Evolutionary conservation across 2,329 filamentous ascomycete genomes (phyloP).

Genomic region (Trichoderma sp.): DNA sequence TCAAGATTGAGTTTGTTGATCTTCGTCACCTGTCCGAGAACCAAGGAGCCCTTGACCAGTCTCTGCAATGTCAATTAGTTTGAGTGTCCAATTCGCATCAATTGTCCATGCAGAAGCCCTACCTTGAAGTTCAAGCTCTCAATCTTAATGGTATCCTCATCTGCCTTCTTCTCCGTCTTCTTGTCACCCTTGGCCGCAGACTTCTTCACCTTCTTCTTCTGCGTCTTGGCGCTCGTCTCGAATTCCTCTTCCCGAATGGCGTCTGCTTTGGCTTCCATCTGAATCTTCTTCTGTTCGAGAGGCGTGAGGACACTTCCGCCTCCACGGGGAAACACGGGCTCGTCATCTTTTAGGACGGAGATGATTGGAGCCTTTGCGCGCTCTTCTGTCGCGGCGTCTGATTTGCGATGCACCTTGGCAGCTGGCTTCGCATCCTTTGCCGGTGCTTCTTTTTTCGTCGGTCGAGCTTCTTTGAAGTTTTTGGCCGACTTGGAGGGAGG

Average conservation of each 20-base stretch:
- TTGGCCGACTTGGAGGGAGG: conserved; percentile 53
- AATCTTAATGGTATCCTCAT: conserved; percentile 66
- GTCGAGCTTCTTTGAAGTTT: conserved; percentile 47
- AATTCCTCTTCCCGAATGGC: conserved; percentile 83
- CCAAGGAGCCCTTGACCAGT: conserved; percentile 78
- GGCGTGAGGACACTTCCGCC: conserved; percentile 89
- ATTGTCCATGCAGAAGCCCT: neutral
- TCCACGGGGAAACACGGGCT: conserved; percentile 87
- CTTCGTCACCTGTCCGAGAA: conserved; percentile 82
- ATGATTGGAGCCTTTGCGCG: conserved; percentile 42
- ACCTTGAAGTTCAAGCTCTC: conserved; percentile 91
- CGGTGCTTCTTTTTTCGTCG: conserved; percentile 48
- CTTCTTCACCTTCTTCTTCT: conserved; percentile 60
- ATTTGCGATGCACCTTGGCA: conserved; percentile 37
- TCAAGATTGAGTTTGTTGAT: conserved; percentile 80
- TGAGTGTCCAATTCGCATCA: neutral
- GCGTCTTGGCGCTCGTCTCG: conserved; percentile 48
- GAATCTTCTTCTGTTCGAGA: conserved; percentile 93
- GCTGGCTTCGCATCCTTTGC: conserved; percentile 36
- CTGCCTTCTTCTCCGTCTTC: conserved; percentile 50
- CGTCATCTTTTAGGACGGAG: conserved; percentile 69
- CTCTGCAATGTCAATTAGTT: conserved; percentile 54
- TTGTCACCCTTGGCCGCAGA: conserved; percentile 53
- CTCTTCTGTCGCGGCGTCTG: conserved; percentile 34
- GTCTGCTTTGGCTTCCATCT: conserved; percentile 88